Evolutionary conservation across 2,329 filamentous ascomycete species (phyloP), one percentile per base, ranked within the genome.

Genomic region (Fusarium austroafricanum): DNA sequence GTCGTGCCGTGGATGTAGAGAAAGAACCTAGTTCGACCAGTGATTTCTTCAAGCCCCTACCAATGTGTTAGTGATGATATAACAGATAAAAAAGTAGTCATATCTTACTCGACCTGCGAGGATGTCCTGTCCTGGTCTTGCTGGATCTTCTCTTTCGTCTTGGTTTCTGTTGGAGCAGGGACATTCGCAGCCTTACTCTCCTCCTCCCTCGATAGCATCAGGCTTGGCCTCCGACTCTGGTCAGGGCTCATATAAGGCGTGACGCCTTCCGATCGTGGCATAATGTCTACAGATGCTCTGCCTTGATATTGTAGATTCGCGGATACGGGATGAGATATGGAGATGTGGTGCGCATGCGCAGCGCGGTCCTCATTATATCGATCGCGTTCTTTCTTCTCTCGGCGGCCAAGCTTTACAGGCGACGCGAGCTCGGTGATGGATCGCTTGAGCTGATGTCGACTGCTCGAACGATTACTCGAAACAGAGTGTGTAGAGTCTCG

Each of bases 1-100:
- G 86, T 62, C 85, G 83, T 17, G 89, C 92, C 23, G 89, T 87
- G 21, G 83, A 79, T 55, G 87, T 83, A 21, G 90, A 90, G 75
- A 89, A 84, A 31, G 84, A 80, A 70, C 84, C 84, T 12, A 94
- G 82, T 47, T 85, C 81, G 23, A 77, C 74, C 1, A 89, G 79
- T 6, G 86, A 83, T 55, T 83, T 83, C 66, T 81, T 82, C 20
- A 90, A 72, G 46, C 82, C 83, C 60, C 87, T 68, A 11, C 23
- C 10, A 14, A 26, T 43, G 29, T 17, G 64, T 77, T 67, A 79
- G 76, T 45, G 52, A 55, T 26, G 38, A 6, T 29, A 54, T 7
- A n/a, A 21, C 12, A 5, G 4, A 28, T 1, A n/a, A 40, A 11
- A 17, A 43, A 7, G 12, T 26, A 12, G 7, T 10, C 26, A 6